Evolutionary conservation across 106 monocot species (phyloP).

Genomic region (Platanthera guangdongensis): DNA sequence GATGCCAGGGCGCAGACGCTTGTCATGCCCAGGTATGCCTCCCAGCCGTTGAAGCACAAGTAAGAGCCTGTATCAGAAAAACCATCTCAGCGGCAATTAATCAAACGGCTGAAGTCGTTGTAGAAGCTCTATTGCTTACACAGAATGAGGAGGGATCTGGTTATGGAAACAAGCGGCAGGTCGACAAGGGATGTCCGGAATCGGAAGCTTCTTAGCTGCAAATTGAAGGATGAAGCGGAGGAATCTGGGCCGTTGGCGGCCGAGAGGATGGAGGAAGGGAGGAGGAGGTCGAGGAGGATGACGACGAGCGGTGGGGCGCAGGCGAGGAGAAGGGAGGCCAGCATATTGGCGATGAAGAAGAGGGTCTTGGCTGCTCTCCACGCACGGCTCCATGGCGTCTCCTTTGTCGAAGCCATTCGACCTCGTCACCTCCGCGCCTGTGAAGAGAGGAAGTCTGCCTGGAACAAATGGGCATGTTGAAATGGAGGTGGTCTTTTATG

Average conservation of each 20-base stretch:
- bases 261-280: conserved; percentile 27
- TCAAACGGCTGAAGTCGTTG: background rate
- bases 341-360: conserved; percentile 40
- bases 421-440: background rate
- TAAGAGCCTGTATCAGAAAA: conserved; percentile 38
- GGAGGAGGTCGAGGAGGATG: conserved; percentile 34
- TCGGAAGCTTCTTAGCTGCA: conserved; percentile 25
- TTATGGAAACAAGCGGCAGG: conserved; percentile 44
- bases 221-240: background rate
- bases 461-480: background rate
- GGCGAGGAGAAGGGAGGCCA: conserved; percentile 38
- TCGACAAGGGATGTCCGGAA: conserved; percentile 51
- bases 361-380: conserved; percentile 39
- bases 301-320: conserved; percentile 43
- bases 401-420: background rate
- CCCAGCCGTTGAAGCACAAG: conserved; percentile 26
- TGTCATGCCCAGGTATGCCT: conserved; percentile 37
- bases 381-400: background rate
- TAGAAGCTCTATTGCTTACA: conserved; percentile 24
- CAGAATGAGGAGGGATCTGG: conserved; percentile 52
- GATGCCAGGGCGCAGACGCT: conserved; percentile 21
- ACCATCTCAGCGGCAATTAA: background rate
- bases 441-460: background rate
- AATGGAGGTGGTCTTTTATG: background rate
- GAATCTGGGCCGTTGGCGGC: background rate